Base-by-base conservation (phyloP, 192 early-diverging fungal genomes). In the Helicostylum pulchrum region DNA sequence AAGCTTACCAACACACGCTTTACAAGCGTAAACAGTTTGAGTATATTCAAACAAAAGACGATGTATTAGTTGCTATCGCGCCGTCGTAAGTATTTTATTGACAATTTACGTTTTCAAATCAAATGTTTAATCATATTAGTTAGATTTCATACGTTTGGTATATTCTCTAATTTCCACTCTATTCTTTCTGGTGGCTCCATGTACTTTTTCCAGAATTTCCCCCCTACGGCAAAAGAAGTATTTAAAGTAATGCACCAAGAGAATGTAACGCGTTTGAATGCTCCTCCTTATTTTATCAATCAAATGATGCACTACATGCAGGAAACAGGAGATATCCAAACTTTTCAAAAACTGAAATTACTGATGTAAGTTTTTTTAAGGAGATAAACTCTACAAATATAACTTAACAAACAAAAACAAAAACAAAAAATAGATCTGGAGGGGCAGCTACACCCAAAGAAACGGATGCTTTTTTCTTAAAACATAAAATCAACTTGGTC, bases 101-200 rank as follows among this genome's bases (percentile, higher is more conserved):
- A 26, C 26, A 26, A 26, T 26, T 26, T 26, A 26, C 0, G n/a
- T 21, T 26, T 23, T 53, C 9, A n/a, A 23, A 1, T 21, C 49
- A 57, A 39, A 19, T 42, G 10, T 12, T 44, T 26, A 26, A 26
- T 53, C 23, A 3, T 53, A 12, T 4, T 19, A 19, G 15, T 61
- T 19, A 61, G 59, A 14, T 61, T 61, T 23, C 59, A 61, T 17
- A 26, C 44, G 4, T 46, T 20, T n/a, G 59, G 59, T 46, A 14
- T 47, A 23, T 45, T 17, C 3, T 11, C 30, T 2, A 23, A 14
- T 23, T 61, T 61, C 23, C 19, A 23, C 31, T 10, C 26, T 14
- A 31, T 61, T 19, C 0, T 14, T 61, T 32, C 34, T 39, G 54
- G 54, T 0, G 54, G 32, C 2, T 34, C 31, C 17, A 17, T 17